Evolutionary conservation across 768 basidiomycete genomes (phyloP).

Genomic region (Cystofilobasidium capitatum): DNA sequence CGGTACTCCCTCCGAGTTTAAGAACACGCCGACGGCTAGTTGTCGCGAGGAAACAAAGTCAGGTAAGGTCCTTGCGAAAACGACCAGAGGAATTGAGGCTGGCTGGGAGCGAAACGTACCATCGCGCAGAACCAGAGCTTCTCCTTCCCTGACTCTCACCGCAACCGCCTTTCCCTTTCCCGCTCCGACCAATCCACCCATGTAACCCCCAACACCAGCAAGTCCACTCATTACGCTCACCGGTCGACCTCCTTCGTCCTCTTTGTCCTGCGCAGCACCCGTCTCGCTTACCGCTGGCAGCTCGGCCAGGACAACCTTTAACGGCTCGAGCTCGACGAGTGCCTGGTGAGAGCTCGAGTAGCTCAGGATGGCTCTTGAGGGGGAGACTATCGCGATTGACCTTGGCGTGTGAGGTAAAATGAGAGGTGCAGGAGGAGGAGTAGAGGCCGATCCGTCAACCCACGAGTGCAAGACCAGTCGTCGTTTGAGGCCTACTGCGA

Average conservation of each 20-base stretch:
- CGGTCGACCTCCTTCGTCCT: neutral
- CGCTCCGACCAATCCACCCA: conserved; percentile 60
- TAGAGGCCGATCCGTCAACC: conserved; percentile 6
- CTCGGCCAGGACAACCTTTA: conserved; percentile 40
- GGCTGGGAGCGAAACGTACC: conserved; percentile 47
- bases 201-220: conserved; percentile 57
- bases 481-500: conserved; percentile 59
- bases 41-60: neutral
- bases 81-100: too few species aligned
- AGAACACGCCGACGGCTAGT: conserved; percentile 58
- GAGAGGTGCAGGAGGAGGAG: neutral
- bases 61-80: neutral
- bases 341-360: conserved; percentile 72
- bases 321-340: conserved; percentile 56
- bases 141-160: conserved; percentile 50
- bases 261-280: neutral
- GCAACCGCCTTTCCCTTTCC: conserved; percentile 59
- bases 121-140: conserved; percentile 66
- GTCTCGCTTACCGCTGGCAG: neutral
- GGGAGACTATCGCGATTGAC: conserved; percentile 60
- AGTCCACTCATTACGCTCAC: conserved; percentile 20
- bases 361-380: conserved; percentile 58
- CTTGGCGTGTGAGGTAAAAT: conserved; percentile 83
- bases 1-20: conserved; percentile 53
- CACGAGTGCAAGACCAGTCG: conserved; percentile 12